These are phyloP conservation scores for Fusarium tricinctum DNA, from an alignment of 2,329 filamentous ascomycete genomes.

Conservation along the genomic window DNA sequence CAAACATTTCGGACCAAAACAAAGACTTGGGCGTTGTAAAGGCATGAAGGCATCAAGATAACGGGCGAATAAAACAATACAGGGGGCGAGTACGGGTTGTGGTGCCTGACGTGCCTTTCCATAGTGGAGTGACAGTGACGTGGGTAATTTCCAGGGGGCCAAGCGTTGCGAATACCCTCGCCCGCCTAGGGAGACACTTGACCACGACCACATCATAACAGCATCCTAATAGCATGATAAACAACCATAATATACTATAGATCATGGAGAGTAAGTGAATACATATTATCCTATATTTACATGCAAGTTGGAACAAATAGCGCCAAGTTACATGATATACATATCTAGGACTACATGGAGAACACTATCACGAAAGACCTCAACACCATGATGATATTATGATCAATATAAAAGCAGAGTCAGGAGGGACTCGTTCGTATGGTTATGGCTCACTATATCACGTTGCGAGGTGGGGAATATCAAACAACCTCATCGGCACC, in stretches of 20 bases:
- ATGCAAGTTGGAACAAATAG: constrained; percentile 6
- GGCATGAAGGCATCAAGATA: neutral
- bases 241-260: fast-evolving
- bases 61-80: neutral
- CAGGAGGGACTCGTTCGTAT: fast-evolving
- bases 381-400: constrained; percentile 25
- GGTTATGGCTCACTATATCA: neutral
- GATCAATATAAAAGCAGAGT: neutral
- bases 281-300: neutral
- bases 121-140: constrained; percentile 20
- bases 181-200: neutral
- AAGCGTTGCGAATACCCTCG: constrained; percentile 27
- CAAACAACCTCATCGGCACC: constrained; percentile 7
- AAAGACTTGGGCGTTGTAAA: constrained; percentile 2
- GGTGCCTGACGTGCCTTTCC: neutral
- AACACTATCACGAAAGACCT: neutral
- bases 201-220: neutral
- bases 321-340: neutral
- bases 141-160: constrained; percentile 11
- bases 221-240: fast-evolving
- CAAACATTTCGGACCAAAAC: constrained; percentile 15
- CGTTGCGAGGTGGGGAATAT: neutral
- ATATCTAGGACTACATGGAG: neutral
- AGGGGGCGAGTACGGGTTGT: neutral
- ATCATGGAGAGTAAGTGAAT: fast-evolving